Evolutionary conservation across 1,284 basidiomycete species (phyloP), one percentile per base, ranked within the genome.

Genomic region (Leccinum pachyderme): DNA sequence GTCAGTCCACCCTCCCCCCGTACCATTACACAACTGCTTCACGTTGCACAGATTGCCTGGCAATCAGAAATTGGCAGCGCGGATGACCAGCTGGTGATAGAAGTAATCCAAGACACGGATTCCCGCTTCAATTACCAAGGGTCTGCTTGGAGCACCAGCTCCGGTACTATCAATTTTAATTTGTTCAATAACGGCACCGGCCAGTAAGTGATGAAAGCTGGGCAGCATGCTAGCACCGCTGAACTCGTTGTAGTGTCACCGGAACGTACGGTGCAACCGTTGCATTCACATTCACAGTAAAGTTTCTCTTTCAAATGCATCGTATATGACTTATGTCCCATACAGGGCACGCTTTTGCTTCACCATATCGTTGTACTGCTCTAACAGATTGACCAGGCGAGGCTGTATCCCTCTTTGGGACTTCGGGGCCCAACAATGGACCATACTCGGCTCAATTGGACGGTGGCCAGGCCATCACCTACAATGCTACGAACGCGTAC

Each of bases 221-320:
- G 9, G 7, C 7, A 29, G 11, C 43, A 44, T 52, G 9, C 6
- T 5, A 29, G 11, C 43, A 44, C 51, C 44, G 27, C 15, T 1
- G 18, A 24, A 27, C 44, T 57, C 6, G 8, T 45, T 33, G 15
- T 27, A 73, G 73, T 27, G 52, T 56, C 33, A 75, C 74, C 0
- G 55, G 59, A 37, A 53, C 57, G 3, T 51, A 58, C 22, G 50
- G 61, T 22, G 65, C 73, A 8, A 66, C 44, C 12, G 63, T 66
- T 22, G 60, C 62, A 2, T 65, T 72, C 31, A 66, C 60, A 9
- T 74, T 74, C 35, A 63, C 56, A 62, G 72, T 69, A 31, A 8
- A 72, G 2, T 32, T 12, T 29, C 3, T 47, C 41, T 29, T 44
- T 5, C 22, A 13, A 31, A 8, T n/a, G 13, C 9, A 7, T 49